Evolutionary conservation across 768 basidiomycete species (phyloP).

Genomic region (Suillus discolor): DNA sequence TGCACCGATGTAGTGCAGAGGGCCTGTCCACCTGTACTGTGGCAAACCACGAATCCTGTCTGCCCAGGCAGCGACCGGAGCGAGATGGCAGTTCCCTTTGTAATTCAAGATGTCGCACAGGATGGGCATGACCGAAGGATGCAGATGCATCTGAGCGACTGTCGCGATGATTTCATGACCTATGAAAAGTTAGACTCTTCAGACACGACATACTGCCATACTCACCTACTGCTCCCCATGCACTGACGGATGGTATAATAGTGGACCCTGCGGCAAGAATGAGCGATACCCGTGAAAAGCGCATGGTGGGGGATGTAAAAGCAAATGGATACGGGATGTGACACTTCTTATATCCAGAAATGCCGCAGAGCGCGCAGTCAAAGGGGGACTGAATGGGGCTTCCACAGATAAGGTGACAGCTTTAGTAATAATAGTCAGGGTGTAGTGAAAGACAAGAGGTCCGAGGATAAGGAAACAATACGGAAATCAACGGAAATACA

Average conservation of each 20-base stretch:
- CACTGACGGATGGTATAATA: constrained; percentile 30
- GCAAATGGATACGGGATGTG: background rate
- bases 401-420: background rate
- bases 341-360: background rate
- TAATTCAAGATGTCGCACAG: constrained; percentile 73
- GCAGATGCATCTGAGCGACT: constrained; percentile 90
- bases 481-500: background rate
- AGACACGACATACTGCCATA: background rate
- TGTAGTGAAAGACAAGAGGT: background rate
- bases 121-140: constrained; percentile 65
- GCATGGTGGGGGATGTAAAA: constrained; percentile 23
- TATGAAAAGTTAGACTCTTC: constrained; percentile 23
- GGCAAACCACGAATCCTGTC: constrained; percentile 58
- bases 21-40: constrained; percentile 69
- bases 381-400: background rate
- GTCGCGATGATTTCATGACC: constrained; percentile 95
- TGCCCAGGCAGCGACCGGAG: constrained; percentile 88
- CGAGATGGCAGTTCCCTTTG: constrained; percentile 67
- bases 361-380: background rate
- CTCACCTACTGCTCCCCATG: constrained; percentile 46
- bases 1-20: constrained; percentile 77
- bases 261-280: constrained; percentile 18
- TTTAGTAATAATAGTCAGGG: background rate
- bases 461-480: background rate
- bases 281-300: constrained; percentile 14